Base-by-base conservation (phyloP, 768 basidiomycete species). In the Panaeolus papilionaceus region DNA sequence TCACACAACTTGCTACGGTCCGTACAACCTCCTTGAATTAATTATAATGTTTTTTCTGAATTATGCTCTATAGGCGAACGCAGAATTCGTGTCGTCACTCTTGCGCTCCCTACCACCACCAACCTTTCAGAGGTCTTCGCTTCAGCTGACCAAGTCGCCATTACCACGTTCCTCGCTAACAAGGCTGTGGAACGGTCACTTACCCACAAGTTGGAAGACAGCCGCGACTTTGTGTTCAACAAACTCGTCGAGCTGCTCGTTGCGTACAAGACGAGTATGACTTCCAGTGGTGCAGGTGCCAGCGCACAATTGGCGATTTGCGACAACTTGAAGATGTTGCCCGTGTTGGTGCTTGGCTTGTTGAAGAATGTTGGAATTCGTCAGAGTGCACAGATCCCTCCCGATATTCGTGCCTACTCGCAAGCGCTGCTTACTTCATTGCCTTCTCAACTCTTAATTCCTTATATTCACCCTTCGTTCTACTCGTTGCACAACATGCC, bases 401-500 rank as follows among this genome's bases (percentile, higher is more conserved):
- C 97, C 9, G 98, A 99, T 80, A 90, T 99, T 62, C 85, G 98
- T 71, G 93, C 96, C 10, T 99, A 99, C 75, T 94, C 98, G 1
- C 96, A 98, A 79, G 92, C 92, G 6, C 81, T 99, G 40, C 84
- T 99, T 71, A 94, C 94, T 0, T 93, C 96, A 8, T 78, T 99
- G 62, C 98, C 98, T 0, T 91, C 95, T 2, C 94, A 99, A 82
- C 79, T 91, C 9, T 87, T 99, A 62, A 84, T 99, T 66, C 95
- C 98, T 0, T 99, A 98, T 78, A 87, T 99, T 71, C 94, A 99
- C 79, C 96, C 98, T 3, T 87, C 87, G 16, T 98, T 99, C 85
- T 99, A 97, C 80, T 93, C 95, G 4, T 81, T 99, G 68, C 97
- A 99, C 81, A 96, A 91, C 76, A 99, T 99, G 98, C 87, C 92